Base-by-base conservation (phyloP, 768 basidiomycete genomes). In the Agrocybe praecox region DNA sequence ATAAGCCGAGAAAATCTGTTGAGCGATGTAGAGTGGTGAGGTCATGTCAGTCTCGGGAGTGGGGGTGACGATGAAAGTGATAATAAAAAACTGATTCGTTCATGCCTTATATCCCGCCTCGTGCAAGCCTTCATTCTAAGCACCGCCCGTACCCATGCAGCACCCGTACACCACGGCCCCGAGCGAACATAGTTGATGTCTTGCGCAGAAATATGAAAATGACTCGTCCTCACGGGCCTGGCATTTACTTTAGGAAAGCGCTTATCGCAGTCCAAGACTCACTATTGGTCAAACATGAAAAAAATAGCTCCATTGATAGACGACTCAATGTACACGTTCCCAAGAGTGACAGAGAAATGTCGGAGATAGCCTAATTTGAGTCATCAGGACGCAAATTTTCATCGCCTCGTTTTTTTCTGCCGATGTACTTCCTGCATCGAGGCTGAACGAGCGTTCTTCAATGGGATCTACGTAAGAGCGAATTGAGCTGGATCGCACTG, bases 1-100 rank as follows among this genome's bases (percentile, higher is more conserved):
- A 49, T 67, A 54, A n/a, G 59, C 59, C 42, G 67, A 65, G 24
- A 66, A 64, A 19, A 64, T 51, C 48, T 66, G 61, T 32, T 68
- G 65, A 11, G 61, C 67, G 43, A 65, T 18, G n/a, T 62, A 32
- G 36, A 69, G 43, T 49, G 68, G 68, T 17, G 67, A 56, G 19
- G 70, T 68, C 68, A 69, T 65, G 17, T 14, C 32, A n/a, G n/a
- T n/a, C 18, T 6, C 12, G 19, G 48, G 32, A n/a, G 22, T 32
- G 7, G 12, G 23, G 24, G 17, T 24, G 47, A 19, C 15, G 48
- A 26, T 23, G 47, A 24, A 24, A 21, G 33, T 32, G 18, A 18
- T 12, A 49, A 29, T 17, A 18, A 2, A 8, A 23, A 48, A 9
- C 9, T 12, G 17, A 7, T 23, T 29, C 24, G 3, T 26, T 26